Evolutionary conservation across 352 stramenopile genomes (phyloP).

Genomic region (Pilasporangium apinafurcum): DNA sequence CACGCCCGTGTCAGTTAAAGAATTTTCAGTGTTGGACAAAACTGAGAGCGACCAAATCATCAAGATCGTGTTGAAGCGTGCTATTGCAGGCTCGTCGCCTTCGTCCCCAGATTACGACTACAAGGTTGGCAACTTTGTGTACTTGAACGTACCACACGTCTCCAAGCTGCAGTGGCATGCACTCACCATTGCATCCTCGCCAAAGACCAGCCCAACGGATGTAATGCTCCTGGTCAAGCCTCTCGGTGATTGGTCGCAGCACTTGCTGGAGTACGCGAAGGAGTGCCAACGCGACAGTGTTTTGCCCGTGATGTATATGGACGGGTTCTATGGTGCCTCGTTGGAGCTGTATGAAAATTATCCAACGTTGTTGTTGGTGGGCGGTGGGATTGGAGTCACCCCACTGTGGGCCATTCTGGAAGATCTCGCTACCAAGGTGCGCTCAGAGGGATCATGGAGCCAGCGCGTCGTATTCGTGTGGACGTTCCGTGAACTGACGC

Average conservation of each 20-base stretch:
- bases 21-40: conserved; percentile 21
- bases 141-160: conserved; percentile 43
- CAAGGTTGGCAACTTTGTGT: conserved; percentile 49
- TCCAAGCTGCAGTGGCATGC: conserved; percentile 56
- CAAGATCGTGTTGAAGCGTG: conserved; percentile 38
- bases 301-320: conserved; percentile 37
- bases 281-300: conserved; percentile 19
- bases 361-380: conserved; percentile 32
- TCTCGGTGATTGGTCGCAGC: conserved; percentile 37
- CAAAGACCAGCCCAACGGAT: conserved; percentile 24
- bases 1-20: conserved; percentile 26
- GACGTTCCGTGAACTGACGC: conserved; percentile 30
- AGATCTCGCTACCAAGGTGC: conserved; percentile 25
- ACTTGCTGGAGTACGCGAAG: conserved; percentile 33
- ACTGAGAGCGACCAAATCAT: conserved; percentile 23
- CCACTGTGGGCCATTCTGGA: conserved; percentile 39
- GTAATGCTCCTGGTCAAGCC: conserved; percentile 45
- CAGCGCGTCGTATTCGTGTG: conserved; percentile 34
- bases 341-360: conserved; percentile 43
- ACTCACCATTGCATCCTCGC: conserved; percentile 46
- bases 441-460: conserved; percentile 20
- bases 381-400: conserved; percentile 37
- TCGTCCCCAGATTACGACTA: conserved; percentile 26
- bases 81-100: conserved; percentile 21
- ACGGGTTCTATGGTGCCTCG: conserved; percentile 44